Conservation (phyloP, 1,139 yeast species). For the Saccharomyces hybrid region DNA sequence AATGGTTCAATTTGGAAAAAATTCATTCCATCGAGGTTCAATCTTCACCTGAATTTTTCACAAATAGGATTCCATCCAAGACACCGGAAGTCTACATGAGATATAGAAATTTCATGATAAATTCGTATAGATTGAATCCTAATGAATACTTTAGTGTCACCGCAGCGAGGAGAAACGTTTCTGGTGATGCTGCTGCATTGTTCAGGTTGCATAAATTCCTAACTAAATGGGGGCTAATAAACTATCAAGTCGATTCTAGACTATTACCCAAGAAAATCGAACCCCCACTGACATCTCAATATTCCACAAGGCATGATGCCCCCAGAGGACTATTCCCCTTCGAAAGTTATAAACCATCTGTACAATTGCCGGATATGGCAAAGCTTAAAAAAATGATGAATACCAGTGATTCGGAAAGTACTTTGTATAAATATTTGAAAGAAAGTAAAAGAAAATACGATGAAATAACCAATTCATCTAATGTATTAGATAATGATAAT, state of each 20-base stretch:
- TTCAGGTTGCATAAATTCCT: conserved; percentile 85
- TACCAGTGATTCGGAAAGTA: conserved; percentile 19
- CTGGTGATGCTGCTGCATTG: conserved; percentile 93
- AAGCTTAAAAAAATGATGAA: conserved; percentile 48
- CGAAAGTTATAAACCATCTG: conserved; percentile 62
- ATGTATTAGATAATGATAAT: background rate
- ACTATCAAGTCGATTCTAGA: conserved; percentile 76
- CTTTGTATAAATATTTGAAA: conserved; percentile 19
- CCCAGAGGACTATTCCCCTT: conserved; percentile 95
- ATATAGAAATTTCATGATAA: conserved; percentile 90
- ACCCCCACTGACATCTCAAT: conserved; percentile 68
- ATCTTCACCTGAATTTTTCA: conserved; percentile 88
- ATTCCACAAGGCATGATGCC: conserved; percentile 68
- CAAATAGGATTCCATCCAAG: conserved; percentile 65
- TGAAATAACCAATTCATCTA: background rate
- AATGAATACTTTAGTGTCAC: conserved; percentile 88
- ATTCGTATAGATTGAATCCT: conserved; percentile 87
- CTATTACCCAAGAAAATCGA: conserved; percentile 60
- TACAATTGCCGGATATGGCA: conserved; percentile 45
- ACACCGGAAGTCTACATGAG: conserved; percentile 82
- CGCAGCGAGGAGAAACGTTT: conserved; percentile 87
- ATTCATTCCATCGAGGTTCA: conserved; percentile 59
- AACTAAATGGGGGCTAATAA: conserved; percentile 93
- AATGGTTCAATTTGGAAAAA: conserved; percentile 77
- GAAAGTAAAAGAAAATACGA: conserved; percentile 13